Conservation (phyloP, 148 eudicot genomes). For the Camellia japonica region DNA sequence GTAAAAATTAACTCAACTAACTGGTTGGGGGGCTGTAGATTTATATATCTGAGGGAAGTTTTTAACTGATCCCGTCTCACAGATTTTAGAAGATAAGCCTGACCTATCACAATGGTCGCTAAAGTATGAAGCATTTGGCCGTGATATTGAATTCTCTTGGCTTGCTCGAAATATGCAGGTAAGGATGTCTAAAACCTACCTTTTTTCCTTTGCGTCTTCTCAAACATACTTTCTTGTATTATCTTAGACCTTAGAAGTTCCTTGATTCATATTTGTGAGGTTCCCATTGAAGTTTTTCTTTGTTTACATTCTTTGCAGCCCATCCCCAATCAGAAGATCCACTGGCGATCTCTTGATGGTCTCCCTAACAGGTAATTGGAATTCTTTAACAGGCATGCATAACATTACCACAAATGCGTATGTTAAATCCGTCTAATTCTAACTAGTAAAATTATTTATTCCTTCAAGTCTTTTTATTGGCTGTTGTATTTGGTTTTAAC, state of each 20-base stretch:
- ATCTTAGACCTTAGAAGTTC: neutral
- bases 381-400: neutral
- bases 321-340: constrained; percentile 87
- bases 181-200: neutral
- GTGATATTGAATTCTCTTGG: constrained; percentile 88
- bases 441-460: neutral
- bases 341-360: constrained; percentile 95
- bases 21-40: neutral
- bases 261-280: constrained; percentile 3
- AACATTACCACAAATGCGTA: neutral
- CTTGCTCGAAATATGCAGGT: constrained; percentile 99
- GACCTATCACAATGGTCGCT: constrained; percentile 83
- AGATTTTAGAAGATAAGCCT: constrained; percentile 84
- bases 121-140: constrained; percentile 88
- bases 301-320: constrained; percentile 50
- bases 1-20: no score
- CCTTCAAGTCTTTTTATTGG: neutral
- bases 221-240: neutral
- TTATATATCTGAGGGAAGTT: neutral
- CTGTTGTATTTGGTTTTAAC: neutral
- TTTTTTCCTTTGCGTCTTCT: neutral
- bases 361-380: constrained; percentile 74
- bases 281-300: constrained; percentile 8
- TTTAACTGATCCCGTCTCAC: constrained; percentile 14
- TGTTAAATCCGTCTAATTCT: neutral